phyloP scores from a whole-genome alignment of 345 rosid species.

The Gynandropsis gynandra region DNA sequence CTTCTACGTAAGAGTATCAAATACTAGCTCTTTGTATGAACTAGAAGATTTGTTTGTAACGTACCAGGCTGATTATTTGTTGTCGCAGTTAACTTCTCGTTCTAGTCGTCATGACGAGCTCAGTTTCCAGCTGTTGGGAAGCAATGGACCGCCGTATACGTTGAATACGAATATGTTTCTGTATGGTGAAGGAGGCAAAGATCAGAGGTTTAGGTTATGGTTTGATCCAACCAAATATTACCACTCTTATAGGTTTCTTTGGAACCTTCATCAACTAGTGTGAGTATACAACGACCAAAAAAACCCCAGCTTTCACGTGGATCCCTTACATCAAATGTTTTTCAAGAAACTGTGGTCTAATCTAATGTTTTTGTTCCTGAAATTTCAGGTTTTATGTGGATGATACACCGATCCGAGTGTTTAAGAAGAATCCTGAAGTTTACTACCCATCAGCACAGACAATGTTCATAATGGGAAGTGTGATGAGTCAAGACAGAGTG shows the following conservation, averaged over 20 bases:
- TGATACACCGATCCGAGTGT: slow-evolving; percentile 32
- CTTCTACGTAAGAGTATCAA: slow-evolving; percentile 25
- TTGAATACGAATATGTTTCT: slow-evolving; percentile 24
- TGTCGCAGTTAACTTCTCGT: slow-evolving; percentile 22
- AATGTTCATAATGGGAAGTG: slow-evolving; percentile 28
- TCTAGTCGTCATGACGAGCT: slow-evolving; percentile 29
- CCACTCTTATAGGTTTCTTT: slow-evolving; percentile 28
- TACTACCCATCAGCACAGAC: slow-evolving; percentile 25
- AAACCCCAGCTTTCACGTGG: too few relatives aligned
- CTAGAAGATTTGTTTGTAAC: too few relatives aligned
- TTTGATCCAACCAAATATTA: slow-evolving; percentile 30
- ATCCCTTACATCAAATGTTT: too few relatives aligned
- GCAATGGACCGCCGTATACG: slow-evolving; percentile 21
- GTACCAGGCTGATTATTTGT: slow-evolving; percentile 12
- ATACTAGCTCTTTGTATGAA: slow-evolving; percentile 4
- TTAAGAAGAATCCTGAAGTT: slow-evolving; percentile 17
- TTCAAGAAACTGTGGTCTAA: too few relatives aligned
- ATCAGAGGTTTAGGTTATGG: slow-evolving; percentile 29
- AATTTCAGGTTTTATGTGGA: slow-evolving; percentile 35
- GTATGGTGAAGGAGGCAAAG: slow-evolving; percentile 27
- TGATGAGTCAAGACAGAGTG: slow-evolving; percentile 11
- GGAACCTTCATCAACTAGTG: slow-evolving; percentile 31
- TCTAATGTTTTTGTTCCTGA: slow-evolving; percentile 1
- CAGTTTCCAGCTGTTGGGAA: slow-evolving; percentile 28
- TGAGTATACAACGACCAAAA: too few relatives aligned